These are phyloP conservation scores for Solanum ossicruentum DNA, from an alignment of 257 asterid species.

Conservation along the genomic window DNA sequence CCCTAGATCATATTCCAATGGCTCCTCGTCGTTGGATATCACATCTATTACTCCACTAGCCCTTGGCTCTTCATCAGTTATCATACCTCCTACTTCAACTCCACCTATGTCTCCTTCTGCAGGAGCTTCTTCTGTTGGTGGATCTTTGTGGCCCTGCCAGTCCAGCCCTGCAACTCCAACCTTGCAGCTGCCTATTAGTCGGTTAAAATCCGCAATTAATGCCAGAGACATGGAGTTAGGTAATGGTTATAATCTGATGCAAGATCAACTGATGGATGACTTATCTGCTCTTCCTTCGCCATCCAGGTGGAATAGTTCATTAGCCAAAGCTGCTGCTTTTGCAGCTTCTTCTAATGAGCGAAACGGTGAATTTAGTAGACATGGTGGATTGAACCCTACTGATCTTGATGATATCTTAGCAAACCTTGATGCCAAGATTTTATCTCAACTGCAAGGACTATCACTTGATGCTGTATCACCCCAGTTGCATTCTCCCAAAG, in stretches of 20 bases:
- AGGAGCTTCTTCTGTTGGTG: slow-evolving; percentile 9
- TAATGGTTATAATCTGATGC: neutral
- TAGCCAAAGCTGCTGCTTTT: neutral
- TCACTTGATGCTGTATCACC: slow-evolving; percentile 6
- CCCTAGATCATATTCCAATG: slow-evolving; percentile 19
- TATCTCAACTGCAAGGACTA: slow-evolving; percentile 19
- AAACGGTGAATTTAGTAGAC: neutral
- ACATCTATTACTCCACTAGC: slow-evolving; percentile 10
- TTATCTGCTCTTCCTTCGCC: slow-evolving; percentile 19
- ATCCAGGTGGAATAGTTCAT: slow-evolving; percentile 7
- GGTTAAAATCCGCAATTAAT: slow-evolving; percentile 14
- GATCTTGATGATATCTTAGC: slow-evolving; percentile 18
- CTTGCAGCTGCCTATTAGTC: slow-evolving; percentile 19
- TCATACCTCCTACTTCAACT: slow-evolving; percentile 18
- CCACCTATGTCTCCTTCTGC: slow-evolving; percentile 23
- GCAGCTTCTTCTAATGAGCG: slow-evolving; percentile 6
- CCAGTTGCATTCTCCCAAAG: slow-evolving; percentile 11
- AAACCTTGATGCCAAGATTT: slow-evolving; percentile 8
- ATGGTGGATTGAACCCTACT: slow-evolving; percentile 12
- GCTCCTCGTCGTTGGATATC: slow-evolving; percentile 6
- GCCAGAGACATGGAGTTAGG: slow-evolving; percentile 18
- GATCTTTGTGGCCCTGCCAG: slow-evolving; percentile 18
- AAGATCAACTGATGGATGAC: slow-evolving; percentile 18
- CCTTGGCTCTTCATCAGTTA: slow-evolving; percentile 16
- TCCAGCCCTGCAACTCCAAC: slow-evolving; percentile 14